phyloP scores from a whole-genome alignment of 106 monocot genomes.

The Alisma plantagoaquatica region DNA sequence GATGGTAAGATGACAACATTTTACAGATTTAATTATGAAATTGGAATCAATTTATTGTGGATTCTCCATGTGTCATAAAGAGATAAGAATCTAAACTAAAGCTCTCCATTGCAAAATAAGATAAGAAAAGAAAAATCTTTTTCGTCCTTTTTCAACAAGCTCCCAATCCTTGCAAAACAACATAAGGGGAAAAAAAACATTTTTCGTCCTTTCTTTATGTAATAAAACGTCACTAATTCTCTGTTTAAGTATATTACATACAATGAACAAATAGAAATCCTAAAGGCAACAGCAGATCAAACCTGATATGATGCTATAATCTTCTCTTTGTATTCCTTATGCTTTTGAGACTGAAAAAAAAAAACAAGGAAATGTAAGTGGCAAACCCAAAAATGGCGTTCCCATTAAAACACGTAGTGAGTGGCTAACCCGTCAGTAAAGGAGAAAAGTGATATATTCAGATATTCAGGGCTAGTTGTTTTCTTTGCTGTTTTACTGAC shows the following conservation, averaged over 20 bases:
- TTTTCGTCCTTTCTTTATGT: no score
- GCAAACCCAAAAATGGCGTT: background rate
- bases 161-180: background rate
- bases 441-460: background rate
- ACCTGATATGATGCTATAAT: constrained; percentile 79
- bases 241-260: no score
- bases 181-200: background rate
- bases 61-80: no score
- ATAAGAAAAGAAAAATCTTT: background rate
- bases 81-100: no score
- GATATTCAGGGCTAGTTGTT: background rate
- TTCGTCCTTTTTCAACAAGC: background rate
- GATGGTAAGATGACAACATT: no score
- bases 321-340: constrained; percentile 69
- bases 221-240: no score
- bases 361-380: no score
- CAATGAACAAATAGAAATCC: no score
- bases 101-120: no score
- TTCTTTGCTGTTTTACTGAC: background rate
- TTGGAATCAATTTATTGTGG: no score
- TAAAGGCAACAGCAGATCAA: constrained; percentile 5
- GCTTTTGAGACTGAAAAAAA: constrained; percentile 51
- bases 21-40: no score
- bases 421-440: background rate
- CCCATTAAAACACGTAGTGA: background rate